phyloP scores from a whole-genome alignment of 495 filamentous ascomycete genomes.

The Beverwykella pulmonaria region DNA sequence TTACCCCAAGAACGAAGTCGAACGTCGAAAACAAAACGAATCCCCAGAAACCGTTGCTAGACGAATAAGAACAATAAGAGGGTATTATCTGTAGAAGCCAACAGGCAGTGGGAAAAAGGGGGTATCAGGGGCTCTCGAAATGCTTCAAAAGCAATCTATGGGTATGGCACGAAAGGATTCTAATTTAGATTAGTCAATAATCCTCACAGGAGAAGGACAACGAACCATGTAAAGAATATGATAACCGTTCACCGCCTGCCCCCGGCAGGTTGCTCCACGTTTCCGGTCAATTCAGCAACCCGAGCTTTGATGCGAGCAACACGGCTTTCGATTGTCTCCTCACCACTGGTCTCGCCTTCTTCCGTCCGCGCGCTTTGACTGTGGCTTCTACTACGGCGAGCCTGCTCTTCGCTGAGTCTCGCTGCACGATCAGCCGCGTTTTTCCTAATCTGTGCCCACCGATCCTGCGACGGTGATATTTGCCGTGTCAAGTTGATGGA shows the following conservation, averaged over 20 bases:
- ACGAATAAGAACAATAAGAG: slow-evolving; percentile 7
- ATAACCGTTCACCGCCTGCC: slow-evolving; percentile 4
- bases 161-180: neutral
- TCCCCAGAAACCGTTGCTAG: neutral
- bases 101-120: slow-evolving; percentile 3
- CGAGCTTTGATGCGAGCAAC: slow-evolving; percentile 97
- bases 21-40: neutral
- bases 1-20: neutral
- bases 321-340: slow-evolving; percentile 96
- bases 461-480: slow-evolving; percentile 29
- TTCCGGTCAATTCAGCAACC: slow-evolving; percentile 89
- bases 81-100: slow-evolving; percentile 25
- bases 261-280: slow-evolving; percentile 58
- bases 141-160: slow-evolving; percentile 4
- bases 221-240: neutral
- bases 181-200: neutral
- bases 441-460: slow-evolving; percentile 91
- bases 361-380: slow-evolving; percentile 62
- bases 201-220: neutral
- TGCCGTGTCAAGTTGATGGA: slow-evolving; percentile 29
- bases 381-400: slow-evolving; percentile 48
- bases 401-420: slow-evolving; percentile 63
- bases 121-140: slow-evolving; percentile 31
- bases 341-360: slow-evolving; percentile 86
- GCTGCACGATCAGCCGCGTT: slow-evolving; percentile 81